These are phyloP conservation scores for Marchantia polymorpha DNA, from an alignment of 225 moss, liverwort and hornwort genomes.

Conservation along the genomic window DNA sequence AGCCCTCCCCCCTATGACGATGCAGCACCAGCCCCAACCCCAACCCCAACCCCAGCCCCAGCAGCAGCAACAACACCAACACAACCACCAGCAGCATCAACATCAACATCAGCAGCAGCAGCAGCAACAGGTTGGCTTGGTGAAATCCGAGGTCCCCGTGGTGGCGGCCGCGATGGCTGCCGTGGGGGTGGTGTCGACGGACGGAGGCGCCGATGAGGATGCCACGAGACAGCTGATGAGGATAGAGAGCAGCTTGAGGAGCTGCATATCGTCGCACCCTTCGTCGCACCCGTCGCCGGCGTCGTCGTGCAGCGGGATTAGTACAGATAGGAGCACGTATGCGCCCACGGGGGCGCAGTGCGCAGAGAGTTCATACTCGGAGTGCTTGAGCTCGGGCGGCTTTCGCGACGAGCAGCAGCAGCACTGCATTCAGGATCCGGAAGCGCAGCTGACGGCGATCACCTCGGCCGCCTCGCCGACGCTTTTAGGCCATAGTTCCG, in stretches of 20 bases:
- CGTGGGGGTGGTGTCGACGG: neutral
- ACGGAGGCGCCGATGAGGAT: neutral
- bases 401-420: slow-evolving; percentile 17
- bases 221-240: slow-evolving; percentile 5
- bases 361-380: neutral
- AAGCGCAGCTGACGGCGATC: slow-evolving; percentile 6
- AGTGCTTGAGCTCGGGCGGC: neutral
- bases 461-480: neutral
- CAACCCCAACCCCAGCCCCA: neutral
- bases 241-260: slow-evolving; percentile 17
- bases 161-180: neutral
- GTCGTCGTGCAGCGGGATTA: slow-evolving; percentile 19
- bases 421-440: slow-evolving; percentile 1
- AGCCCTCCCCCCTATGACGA: neutral
- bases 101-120: neutral
- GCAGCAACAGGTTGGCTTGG: neutral
- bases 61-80: too few species aligned
- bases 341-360: slow-evolving; percentile 2
- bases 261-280: slow-evolving; percentile 5
- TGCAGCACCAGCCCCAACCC: neutral
- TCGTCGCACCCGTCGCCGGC: neutral
- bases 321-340: slow-evolving; percentile 23
- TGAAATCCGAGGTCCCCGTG: neutral
- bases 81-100: neutral
- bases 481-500: neutral